Conservation (phyloP, 768 basidiomycete genomes). For the Omphalotus guepiniiformis region DNA sequence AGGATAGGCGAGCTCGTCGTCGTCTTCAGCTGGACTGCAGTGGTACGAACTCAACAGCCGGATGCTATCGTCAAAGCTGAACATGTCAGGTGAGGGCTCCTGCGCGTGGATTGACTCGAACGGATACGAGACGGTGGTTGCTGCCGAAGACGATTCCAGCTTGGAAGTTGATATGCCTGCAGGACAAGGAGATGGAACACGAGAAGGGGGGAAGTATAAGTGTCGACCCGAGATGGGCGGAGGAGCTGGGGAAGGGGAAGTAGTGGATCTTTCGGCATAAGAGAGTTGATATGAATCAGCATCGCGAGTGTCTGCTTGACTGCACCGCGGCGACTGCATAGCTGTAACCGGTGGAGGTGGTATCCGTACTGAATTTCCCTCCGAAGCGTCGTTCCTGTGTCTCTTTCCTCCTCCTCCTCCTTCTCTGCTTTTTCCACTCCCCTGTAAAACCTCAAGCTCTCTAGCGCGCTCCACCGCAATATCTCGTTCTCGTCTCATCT, state of each 20-base stretch:
- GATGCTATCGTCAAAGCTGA: too few species aligned
- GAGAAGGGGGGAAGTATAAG: background rate
- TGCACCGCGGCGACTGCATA: background rate
- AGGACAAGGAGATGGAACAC: background rate
- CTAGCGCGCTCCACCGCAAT: background rate
- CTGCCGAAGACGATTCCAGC: too few species aligned
- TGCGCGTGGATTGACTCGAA: too few species aligned
- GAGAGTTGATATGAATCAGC: background rate
- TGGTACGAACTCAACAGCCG: too few species aligned
- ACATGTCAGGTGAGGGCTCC: too few species aligned
- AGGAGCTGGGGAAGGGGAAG: constrained; percentile 4
- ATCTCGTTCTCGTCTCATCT: constrained; percentile 7
- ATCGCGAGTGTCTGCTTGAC: too few species aligned
- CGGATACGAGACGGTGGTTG: too few species aligned
- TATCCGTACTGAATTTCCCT: background rate
- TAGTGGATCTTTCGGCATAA: background rate
- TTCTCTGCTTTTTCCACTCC: background rate
- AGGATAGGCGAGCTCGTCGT: too few species aligned
- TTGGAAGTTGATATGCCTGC: too few species aligned
- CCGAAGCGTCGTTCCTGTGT: background rate
- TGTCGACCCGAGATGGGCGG: constrained; percentile 3
- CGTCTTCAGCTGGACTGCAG: too few species aligned
- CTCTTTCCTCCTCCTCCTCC: background rate
- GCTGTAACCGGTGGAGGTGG: background rate
- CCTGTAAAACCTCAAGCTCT: too few species aligned